Evolutionary conservation across 2,329 filamentous ascomycete species (phyloP).

Genomic region (Hypoxylon sp.): DNA sequence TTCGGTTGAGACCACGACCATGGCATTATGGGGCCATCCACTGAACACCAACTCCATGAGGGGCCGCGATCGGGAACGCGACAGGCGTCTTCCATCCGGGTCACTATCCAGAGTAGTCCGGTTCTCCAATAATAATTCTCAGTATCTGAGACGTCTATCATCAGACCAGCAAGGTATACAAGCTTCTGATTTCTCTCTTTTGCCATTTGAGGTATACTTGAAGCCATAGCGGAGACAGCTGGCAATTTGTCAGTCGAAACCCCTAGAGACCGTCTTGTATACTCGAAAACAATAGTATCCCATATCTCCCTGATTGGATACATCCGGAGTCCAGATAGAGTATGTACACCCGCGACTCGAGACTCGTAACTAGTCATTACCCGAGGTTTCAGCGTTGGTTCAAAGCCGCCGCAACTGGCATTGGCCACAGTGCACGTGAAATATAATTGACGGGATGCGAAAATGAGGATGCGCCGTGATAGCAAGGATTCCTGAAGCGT

Average conservation of each 20-base stretch:
- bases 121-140: conserved; percentile 35
- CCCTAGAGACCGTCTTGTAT: conserved; percentile 33
- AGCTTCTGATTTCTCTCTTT: conserved; percentile 31
- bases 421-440: conserved; percentile 42
- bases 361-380: conserved; percentile 34
- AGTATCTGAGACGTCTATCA: conserved; percentile 31
- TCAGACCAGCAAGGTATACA: conserved; percentile 36
- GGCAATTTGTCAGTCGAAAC: conserved; percentile 42
- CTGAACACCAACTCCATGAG: conserved; percentile 44
- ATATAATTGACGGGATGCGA: conserved; percentile 39
- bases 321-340: conserved; percentile 32
- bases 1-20: conserved; percentile 11
- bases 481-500: conserved; percentile 45
- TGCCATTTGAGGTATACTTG: conserved; percentile 32
- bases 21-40: conserved; percentile 24
- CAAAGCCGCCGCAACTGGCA: conserved; percentile 39
- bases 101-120: conserved; percentile 35
- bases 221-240: conserved; percentile 44
- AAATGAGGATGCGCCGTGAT: conserved; percentile 44
- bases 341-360: conserved; percentile 36
- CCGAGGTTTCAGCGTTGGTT: conserved; percentile 32
- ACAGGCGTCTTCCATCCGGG: conserved; percentile 1
- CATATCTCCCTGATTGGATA: conserved; percentile 40
- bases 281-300: conserved; percentile 32
- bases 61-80: conserved; percentile 17